Conservation (phyloP, 495 filamentous ascomycete genomes). For the Chaetomium cochliodes region DNA sequence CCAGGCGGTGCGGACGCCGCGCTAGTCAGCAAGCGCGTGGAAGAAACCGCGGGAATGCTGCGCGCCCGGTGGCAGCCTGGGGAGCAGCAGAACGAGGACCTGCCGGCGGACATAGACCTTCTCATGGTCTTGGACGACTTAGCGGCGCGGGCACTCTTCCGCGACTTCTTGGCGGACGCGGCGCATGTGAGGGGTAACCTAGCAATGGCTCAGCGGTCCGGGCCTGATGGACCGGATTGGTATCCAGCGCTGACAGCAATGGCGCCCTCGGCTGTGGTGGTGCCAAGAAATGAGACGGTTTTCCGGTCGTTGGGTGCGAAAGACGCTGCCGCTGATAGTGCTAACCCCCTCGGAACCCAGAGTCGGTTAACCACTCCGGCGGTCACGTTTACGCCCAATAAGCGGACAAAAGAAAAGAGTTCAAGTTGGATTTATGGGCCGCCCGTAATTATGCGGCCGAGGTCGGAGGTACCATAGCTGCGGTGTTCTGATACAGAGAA, state of each 20-base stretch:
- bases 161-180: neutral
- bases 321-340: neutral
- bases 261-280: too few species aligned
- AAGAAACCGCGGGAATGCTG: neutral
- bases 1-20: neutral
- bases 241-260: neutral
- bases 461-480: neutral
- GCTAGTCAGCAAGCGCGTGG: neutral
- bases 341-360: neutral
- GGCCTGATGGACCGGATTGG: neutral
- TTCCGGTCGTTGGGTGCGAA: neutral
- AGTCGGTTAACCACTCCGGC: neutral
- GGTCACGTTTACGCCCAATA: neutral
- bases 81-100: neutral
- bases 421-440: neutral
- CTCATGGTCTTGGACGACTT: neutral
- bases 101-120: neutral
- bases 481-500: too few species aligned
- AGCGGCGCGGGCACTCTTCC: neutral
- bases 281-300: neutral
- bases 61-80: neutral
- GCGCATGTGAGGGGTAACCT: neutral
- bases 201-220: neutral
- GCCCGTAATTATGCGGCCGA: neutral
- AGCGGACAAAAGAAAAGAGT: neutral